phyloP scores from a whole-genome alignment of 225 moss, liverwort and hornwort species.

The Pleurozium schreberi region DNA sequence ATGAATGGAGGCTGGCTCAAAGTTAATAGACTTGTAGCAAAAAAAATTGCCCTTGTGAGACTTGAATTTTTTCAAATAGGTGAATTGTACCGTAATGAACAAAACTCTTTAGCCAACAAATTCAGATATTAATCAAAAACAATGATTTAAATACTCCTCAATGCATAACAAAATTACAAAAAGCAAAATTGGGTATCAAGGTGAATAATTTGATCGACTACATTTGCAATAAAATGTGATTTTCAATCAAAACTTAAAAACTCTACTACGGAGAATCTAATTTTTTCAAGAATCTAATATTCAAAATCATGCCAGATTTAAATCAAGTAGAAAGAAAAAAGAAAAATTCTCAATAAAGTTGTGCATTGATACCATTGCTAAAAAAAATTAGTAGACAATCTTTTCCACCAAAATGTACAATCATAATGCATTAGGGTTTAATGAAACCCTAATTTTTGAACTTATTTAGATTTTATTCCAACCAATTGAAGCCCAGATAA shows the following conservation, averaged over 20 bases:
- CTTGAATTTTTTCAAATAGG: background rate
- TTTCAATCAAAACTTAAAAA: background rate
- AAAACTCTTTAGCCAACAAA: background rate
- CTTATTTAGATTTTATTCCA: no score
- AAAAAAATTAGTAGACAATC: background rate
- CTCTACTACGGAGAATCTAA: rapidly evolving
- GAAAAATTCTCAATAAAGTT: background rate
- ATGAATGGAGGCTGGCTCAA: rapidly evolving
- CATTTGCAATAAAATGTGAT: background rate
- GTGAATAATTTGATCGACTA: no score
- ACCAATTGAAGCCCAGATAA: rapidly evolving
- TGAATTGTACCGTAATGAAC: background rate
- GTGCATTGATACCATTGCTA: no score
- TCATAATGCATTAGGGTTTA: background rate
- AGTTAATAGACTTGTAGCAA: background rate
- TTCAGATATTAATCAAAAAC: background rate
- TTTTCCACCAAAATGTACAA: background rate
- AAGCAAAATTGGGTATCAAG: rapidly evolving
- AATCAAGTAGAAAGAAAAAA: background rate
- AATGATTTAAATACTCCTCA: background rate
- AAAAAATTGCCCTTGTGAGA: background rate
- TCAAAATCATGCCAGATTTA: no score
- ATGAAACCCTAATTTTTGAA: no score
- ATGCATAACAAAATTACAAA: background rate
- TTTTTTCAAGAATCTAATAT: background rate